Base-by-base conservation (phyloP, 192 early-diverging fungal genomes). In the Backusella circina region DNA sequence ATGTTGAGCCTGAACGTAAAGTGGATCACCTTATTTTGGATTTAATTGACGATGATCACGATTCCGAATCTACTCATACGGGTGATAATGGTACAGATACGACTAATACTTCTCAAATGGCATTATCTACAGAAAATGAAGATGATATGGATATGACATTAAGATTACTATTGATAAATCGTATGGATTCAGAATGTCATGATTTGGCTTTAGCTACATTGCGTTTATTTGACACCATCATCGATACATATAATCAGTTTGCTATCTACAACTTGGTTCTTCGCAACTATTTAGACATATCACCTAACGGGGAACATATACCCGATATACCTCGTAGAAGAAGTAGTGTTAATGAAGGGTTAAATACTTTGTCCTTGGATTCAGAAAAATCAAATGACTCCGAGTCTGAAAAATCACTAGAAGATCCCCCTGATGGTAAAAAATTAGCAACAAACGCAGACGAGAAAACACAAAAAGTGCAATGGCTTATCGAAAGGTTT, bases 221-320 rank as follows among this genome's bases (percentile, higher is more conserved):
- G 47, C 85, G 86, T 5, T 78, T 90, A 41, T 90, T 90, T 69
- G 89, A 90, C 71, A 83, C 85, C 15, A 83, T 90, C 9, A 72
- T 90, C 18, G 77, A 84, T 64, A 89, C 86, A 1, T 86, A 85
- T 73, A 87, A 89, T 76, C 89, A 90, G 68, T 89, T 90, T 84
- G 88, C 85, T 1, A 84, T 84, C 57, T 86, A 83, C 21, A 89
- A 85, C 51, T 76, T 90, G 21, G 85, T 88, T 8, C 82, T 90
- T 23, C 81, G 88, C 39, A 90, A 90, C 73, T 89, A 85, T 67
- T 15, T 85, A 32, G 79, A 79, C 54, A 77, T 78, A 23, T 47
- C 66, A 16, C 71, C 77, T 1, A 75, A 79, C n/a, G 81, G 78
- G 2, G 71, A 79, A 50, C 74, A 82, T 47, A 68, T 73, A 16